Percentiles rank a stretch among this genome's conserved stretches.
These are phyloP conservation scores for Rosa multiflora DNA, from an alignment of 306 rosid genomes.

Conservation along the genomic window DNA sequence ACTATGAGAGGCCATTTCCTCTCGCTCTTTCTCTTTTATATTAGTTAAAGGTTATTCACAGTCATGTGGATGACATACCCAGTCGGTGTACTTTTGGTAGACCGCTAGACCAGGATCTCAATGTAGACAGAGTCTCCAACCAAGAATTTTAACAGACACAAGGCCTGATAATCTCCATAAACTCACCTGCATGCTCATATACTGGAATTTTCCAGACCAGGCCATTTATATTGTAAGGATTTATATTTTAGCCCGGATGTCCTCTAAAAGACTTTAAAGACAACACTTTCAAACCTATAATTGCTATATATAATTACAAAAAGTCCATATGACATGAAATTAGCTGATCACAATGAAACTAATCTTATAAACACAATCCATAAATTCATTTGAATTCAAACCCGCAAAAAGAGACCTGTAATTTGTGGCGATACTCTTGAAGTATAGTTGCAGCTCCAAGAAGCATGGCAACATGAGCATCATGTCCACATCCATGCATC, in stretches of 20 bases:
- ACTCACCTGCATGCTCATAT: neutral
- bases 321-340: neutral
- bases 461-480: slow-evolving; percentile 92
- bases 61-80: neutral
- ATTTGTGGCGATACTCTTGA: slow-evolving; percentile 47
- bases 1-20: neutral
- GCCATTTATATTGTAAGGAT: neutral
- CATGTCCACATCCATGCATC: slow-evolving; percentile 98
- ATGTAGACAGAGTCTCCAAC: neutral
- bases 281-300: neutral
- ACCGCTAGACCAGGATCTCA: neutral
- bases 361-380: neutral
- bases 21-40: neutral
- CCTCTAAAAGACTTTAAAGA: neutral
- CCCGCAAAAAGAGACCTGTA: slow-evolving; percentile 33
- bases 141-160: neutral
- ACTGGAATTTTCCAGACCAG: neutral
- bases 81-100: neutral
- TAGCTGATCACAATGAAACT: neutral
- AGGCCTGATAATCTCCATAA: neutral
- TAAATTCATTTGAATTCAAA: neutral
- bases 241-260: neutral
- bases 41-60: neutral
- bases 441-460: slow-evolving; percentile 92
- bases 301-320: neutral